Conservation (phyloP, 2,329 filamentous ascomycete genomes). For the Aspergillus hortae region DNA sequence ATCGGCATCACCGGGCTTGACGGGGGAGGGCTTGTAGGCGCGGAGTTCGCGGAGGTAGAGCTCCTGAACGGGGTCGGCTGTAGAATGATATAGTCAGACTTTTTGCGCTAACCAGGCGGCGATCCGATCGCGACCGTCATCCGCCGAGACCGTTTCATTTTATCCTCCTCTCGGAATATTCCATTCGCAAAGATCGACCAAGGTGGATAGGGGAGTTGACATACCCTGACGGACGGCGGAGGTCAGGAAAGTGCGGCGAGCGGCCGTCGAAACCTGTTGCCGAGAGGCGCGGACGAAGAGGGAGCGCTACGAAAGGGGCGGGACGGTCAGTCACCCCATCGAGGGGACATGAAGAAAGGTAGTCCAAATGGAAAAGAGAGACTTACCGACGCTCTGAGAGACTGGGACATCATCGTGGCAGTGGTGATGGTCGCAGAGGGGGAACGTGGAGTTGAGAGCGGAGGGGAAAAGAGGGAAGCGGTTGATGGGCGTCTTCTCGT, state of each 20-base stretch:
- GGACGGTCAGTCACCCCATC: constrained; percentile 8
- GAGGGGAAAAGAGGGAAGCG: constrained; percentile 18
- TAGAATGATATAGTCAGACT: constrained; percentile 19
- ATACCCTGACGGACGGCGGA: constrained; percentile 61
- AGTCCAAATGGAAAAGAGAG: neutral
- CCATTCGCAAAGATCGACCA: too few species aligned
- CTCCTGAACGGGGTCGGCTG: constrained; percentile 96
- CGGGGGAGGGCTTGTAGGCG: constrained; percentile 79
- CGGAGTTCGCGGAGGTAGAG: constrained; percentile 96
- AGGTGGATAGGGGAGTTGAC: constrained; percentile 22
- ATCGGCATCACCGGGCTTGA: constrained; percentile 84
- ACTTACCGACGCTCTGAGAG: constrained; percentile 59
- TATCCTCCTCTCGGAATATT: too few species aligned
- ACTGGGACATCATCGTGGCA: constrained; percentile 57
- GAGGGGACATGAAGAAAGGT: neutral
- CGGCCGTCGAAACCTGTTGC: constrained; percentile 52
- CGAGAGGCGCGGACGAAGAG: constrained; percentile 58
- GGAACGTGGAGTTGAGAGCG: constrained; percentile 16
- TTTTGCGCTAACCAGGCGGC: neutral
- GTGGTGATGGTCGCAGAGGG: constrained; percentile 26
- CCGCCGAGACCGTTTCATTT: too few species aligned
- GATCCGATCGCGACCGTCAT: too few species aligned
- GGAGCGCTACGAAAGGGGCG: constrained; percentile 50
- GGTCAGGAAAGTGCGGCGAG: constrained; percentile 62
- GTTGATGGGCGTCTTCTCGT: constrained; percentile 17